phyloP scores from a whole-genome alignment of 2,329 filamentous ascomycete genomes.

The Xylaria multiplex region DNA sequence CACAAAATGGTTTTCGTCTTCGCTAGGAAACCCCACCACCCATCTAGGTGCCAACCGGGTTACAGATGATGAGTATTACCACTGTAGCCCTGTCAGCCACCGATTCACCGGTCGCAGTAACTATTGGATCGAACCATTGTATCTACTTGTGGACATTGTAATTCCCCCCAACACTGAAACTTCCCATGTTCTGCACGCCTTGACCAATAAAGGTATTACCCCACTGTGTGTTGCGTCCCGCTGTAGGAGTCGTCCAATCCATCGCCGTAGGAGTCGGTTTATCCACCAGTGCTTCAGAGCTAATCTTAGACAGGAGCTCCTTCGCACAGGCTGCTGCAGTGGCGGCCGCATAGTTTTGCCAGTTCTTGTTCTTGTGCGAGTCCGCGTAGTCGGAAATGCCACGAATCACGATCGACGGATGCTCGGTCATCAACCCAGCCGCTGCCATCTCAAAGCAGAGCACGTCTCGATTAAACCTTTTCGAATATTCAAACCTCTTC shows the following conservation, averaged over 20 bases:
- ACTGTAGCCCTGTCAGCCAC: no score
- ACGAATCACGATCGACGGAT: conserved; percentile 12
- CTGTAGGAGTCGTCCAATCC: neutral
- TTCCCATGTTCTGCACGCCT: conserved; percentile 4
- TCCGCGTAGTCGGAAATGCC: conserved; percentile 27
- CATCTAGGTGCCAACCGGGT: no score
- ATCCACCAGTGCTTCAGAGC: neutral
- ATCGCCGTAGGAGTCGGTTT: neutral
- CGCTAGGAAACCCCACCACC: no score
- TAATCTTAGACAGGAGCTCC: conserved; percentile 17
- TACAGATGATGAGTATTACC: no score
- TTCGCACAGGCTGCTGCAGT: conserved; percentile 25
- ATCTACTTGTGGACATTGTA: no score
- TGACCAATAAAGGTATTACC: conserved; percentile 7
- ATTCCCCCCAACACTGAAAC: neutral
- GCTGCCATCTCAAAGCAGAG: conserved; percentile 31
- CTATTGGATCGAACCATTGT: no score
- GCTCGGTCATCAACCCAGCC: conserved; percentile 20
- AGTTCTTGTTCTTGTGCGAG: conserved; percentile 14
- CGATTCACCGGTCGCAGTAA: no score
- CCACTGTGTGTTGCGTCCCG: neutral
- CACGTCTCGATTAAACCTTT: neutral
- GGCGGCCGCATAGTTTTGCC: conserved; percentile 18
- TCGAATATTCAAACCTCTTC: neutral
- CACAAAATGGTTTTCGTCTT: no score